These are phyloP conservation scores for Aspergillus uvarum DNA, from an alignment of 2,329 filamentous ascomycete genomes.

Conservation along the genomic window DNA sequence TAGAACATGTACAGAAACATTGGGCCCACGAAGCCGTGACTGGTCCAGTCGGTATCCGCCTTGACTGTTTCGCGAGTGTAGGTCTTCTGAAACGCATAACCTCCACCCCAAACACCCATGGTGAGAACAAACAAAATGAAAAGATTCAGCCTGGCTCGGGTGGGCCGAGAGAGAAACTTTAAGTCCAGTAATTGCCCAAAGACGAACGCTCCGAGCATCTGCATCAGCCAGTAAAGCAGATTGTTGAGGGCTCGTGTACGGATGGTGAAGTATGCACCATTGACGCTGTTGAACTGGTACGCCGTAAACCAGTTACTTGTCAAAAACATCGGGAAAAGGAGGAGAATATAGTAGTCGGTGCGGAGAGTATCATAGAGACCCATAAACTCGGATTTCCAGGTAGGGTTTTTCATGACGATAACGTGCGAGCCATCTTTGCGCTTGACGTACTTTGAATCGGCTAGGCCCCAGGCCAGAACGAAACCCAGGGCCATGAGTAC, in stretches of 20 bases:
- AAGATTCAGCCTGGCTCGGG: slow-evolving; percentile 66
- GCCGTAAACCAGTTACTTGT: slow-evolving; percentile 78
- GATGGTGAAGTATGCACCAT: slow-evolving; percentile 68
- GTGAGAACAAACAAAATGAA: slow-evolving; percentile 65
- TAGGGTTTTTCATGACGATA: slow-evolving; percentile 87
- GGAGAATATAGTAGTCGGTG: slow-evolving; percentile 69
- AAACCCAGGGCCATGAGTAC: slow-evolving; percentile 77
- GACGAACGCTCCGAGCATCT: slow-evolving; percentile 72
- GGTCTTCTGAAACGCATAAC: slow-evolving; percentile 70
- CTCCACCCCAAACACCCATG: slow-evolving; percentile 78
- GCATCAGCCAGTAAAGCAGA: slow-evolving; percentile 74
- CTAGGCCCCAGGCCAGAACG: slow-evolving; percentile 65
- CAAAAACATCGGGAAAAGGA: slow-evolving; percentile 80
- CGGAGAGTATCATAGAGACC: slow-evolving; percentile 73
- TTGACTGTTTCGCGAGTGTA: slow-evolving; percentile 53
- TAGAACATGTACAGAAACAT: slow-evolving; percentile 92
- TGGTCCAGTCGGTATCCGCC: slow-evolving; percentile 61
- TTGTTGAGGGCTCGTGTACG: slow-evolving; percentile 75
- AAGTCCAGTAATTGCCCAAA: slow-evolving; percentile 72
- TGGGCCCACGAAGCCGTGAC: slow-evolving; percentile 68
- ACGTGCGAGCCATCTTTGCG: slow-evolving; percentile 76
- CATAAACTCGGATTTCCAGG: slow-evolving; percentile 74
- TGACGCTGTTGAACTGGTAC: slow-evolving; percentile 76
- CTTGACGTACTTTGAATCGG: slow-evolving; percentile 69
- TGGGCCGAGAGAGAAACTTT: slow-evolving; percentile 58